Evolutionary conservation across 208 protist genomes (phyloP).

Genomic region (Acanthamoeba triangularis): DNA sequence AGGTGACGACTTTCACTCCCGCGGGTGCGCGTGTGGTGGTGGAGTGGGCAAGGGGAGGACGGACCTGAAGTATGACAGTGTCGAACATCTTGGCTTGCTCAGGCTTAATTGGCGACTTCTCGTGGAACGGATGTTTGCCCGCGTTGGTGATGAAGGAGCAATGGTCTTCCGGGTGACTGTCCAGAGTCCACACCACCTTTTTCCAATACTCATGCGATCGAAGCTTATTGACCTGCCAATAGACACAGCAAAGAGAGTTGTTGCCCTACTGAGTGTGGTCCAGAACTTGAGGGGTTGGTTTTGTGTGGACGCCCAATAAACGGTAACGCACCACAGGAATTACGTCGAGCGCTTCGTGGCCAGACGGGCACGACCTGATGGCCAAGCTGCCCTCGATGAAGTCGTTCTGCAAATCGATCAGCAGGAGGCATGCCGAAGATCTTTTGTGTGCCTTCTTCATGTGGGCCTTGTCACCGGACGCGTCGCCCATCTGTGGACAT

Average conservation of each 20-base stretch:
- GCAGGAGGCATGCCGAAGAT: constrained; percentile 27
- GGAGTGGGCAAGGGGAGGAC: background rate
- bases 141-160: constrained; percentile 65
- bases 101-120: constrained; percentile 10
- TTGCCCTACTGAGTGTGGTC: too few species aligned
- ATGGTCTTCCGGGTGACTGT: constrained; percentile 53
- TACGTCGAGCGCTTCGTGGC: constrained; percentile 19
- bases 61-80: constrained; percentile 27
- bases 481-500: background rate
- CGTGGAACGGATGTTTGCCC: constrained; percentile 55
- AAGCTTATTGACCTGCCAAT: constrained; percentile 11
- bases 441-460: background rate
- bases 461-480: background rate
- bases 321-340: constrained; percentile 40
- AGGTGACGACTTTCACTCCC: too few species aligned
- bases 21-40: background rate
- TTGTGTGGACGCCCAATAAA: background rate
- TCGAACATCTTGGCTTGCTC: constrained; percentile 15
- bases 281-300: too few species aligned
- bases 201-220: constrained; percentile 1
- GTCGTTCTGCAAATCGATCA: constrained; percentile 70
- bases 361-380: background rate
- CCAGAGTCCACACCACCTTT: constrained; percentile 50
- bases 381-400: constrained; percentile 62
- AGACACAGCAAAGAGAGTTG: background rate